phyloP scores from a whole-genome alignment of 371 early-diverging fungal species.

The Rhizopus microsporus region DNA sequence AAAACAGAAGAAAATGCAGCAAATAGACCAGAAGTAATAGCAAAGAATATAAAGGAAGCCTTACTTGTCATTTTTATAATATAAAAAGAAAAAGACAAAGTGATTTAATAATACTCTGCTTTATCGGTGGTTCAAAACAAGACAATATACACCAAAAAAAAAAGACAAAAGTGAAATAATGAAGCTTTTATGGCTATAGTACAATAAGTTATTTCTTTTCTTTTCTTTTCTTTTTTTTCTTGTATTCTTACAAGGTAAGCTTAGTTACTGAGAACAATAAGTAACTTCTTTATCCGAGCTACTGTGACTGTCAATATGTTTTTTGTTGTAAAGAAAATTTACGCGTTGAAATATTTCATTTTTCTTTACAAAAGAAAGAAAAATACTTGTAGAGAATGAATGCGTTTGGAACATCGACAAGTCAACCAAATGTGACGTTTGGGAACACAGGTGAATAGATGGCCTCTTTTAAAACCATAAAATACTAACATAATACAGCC shows the following conservation, averaged over 20 bases:
- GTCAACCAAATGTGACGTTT: constrained; percentile 3
- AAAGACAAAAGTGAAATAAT: too few relatives aligned
- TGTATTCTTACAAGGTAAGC: too few relatives aligned
- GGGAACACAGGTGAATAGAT: constrained; percentile 1
- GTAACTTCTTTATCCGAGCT: neutral
- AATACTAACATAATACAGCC: constrained; percentile 10
- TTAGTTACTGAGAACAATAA: too few relatives aligned
- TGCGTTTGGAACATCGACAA: constrained; percentile 4
- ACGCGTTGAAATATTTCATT: constrained; percentile 5
- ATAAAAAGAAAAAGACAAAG: neutral
- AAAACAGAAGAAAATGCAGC: constrained; percentile 77
- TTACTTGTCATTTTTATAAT: neutral
- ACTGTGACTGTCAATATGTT: constrained; percentile 1
- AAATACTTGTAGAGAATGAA: neutral
- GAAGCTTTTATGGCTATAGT: too few relatives aligned
- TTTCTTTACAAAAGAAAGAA: neutral
- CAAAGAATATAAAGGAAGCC: constrained; percentile 45
- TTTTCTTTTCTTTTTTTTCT: too few relatives aligned
- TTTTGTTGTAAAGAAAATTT: constrained; percentile 1
- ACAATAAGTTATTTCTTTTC: too few relatives aligned
- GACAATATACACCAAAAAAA: too few relatives aligned
- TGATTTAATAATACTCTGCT: too few relatives aligned
- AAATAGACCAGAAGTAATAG: constrained; percentile 66
- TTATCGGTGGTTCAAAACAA: too few relatives aligned
- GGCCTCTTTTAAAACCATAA: constrained; percentile 8